Evolutionary conservation across 1,139 yeast species (phyloP), one percentile per base, ranked within the genome.

Genomic region (Hansenula anomala): DNA sequence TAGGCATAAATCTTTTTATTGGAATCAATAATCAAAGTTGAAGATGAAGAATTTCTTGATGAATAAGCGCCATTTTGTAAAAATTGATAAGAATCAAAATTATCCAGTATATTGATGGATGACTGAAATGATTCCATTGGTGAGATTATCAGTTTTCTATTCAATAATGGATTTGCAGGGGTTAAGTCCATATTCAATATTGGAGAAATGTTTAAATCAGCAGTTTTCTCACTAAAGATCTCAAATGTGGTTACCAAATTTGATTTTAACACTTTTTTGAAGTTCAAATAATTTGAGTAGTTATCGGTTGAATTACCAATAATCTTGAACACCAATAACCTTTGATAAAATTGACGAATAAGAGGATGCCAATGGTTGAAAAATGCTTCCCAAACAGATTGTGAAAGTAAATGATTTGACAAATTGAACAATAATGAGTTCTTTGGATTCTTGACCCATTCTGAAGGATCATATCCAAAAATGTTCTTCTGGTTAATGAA

Each of bases 331-430:
- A 85, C 69, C 15, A 87, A 47, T 24, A 87, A 65, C 37, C 89
- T 67, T 36, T 78, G 67, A 56, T 80, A 87, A 52, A 80, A 83
- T 2, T 83, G 73, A 33, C 95, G 67, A 15, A 85, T 79, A 24
- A 85, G 60, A 3, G 95, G 90, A 49, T 80, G 76, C 88, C 95
- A 87, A 59, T 87, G 95, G 34, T 80, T 73, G 51, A 86, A 78
- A 44, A 76, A 75, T 33, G 69, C 64, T 18, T 20, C 75, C 68
- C 49, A 80, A 66, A 47, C 69, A 68, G 46, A 63, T 61, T 51
- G 75, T 69, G 47, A 46, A 8, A 47, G 36, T 26, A 52, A 30
- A 37, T 42, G 47, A 17, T 38, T 34, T 2, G 50, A 43, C 17
- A 50, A 15, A 37, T 46, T 45, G 33, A 37, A 41, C 7, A 44